phyloP scores from a whole-genome alignment of 78 protist species.

The Cavenderia fasciculata region DNA sequence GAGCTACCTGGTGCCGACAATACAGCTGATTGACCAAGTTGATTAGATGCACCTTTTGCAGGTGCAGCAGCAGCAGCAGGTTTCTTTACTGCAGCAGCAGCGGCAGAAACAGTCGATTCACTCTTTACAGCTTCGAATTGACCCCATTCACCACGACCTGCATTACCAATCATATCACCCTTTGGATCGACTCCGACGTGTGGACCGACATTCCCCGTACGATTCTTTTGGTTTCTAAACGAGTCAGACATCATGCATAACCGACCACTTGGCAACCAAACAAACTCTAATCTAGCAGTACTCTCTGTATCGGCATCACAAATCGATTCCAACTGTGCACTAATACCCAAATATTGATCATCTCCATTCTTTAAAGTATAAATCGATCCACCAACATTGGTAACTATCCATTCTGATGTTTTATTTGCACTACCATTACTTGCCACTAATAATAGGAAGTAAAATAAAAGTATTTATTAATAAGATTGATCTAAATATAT shows the following conservation, averaged over 20 bases:
- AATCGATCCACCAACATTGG: neutral
- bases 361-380: conserved; percentile 1
- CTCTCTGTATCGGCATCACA: conserved; percentile 15
- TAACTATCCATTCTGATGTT: conserved; percentile 40
- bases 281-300: conserved; percentile 1
- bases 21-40: no score
- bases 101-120: neutral
- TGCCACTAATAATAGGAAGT: neutral
- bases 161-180: conserved; percentile 62
- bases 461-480: neutral
- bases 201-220: conserved; percentile 63
- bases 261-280: conserved; percentile 23
- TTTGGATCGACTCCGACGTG: conserved; percentile 59
- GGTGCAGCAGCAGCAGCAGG: neutral
- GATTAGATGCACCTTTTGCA: no score
- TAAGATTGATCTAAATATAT: neutral
- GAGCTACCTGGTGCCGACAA: neutral
- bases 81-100: neutral
- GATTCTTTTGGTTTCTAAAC: conserved; percentile 13
- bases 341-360: conserved; percentile 21
- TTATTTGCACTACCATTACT: conserved; percentile 27
- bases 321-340: conserved; percentile 2
- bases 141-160: conserved; percentile 78
- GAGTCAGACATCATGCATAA: conserved; percentile 25
- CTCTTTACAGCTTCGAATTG: neutral